Conservation (phyloP, 495 filamentous ascomycete genomes). For the Aspergillus diversus region DNA sequence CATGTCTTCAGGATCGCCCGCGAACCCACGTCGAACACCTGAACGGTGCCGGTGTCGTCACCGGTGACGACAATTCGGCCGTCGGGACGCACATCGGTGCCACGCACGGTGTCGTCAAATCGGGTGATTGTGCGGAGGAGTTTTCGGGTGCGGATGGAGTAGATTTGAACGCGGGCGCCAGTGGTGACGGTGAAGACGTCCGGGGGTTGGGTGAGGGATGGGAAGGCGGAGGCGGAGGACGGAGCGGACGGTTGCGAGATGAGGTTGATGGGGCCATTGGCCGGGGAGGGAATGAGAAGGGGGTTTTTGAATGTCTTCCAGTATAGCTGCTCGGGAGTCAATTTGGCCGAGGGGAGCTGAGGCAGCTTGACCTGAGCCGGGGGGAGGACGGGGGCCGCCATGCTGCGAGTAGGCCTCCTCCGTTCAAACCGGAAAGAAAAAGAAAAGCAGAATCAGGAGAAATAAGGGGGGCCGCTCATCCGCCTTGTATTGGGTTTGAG, state of each 20-base stretch:
- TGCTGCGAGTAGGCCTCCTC: constrained; percentile 38
- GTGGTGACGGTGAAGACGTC: constrained; percentile 93
- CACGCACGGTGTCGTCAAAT: constrained; percentile 86
- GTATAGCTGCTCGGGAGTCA: constrained; percentile 89
- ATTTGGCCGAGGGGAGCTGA: constrained; percentile 47
- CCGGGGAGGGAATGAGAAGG: constrained; percentile 80
- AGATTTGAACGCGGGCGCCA: constrained; percentile 89
- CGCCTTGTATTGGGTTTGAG: neutral
- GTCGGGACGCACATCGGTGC: constrained; percentile 84
- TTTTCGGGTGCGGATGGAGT: constrained; percentile 85
- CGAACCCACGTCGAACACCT: constrained; percentile 89
- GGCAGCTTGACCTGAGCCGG: constrained; percentile 84
- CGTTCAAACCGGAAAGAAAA: neutral
- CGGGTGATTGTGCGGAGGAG: constrained; percentile 88
- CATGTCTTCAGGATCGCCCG: constrained; percentile 95
- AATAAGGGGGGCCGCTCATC: neutral
- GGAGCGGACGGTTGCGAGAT: constrained; percentile 76
- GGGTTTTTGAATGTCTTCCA: constrained; percentile 93
- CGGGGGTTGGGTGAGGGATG: constrained; percentile 50
- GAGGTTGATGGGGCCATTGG: constrained; percentile 81
- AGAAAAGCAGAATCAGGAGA: neutral
- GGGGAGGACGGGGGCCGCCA: constrained; percentile 88
- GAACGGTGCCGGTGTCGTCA: constrained; percentile 85
- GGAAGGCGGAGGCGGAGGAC: constrained; percentile 49
- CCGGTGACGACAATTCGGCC: constrained; percentile 87